Base-by-base conservation (phyloP, 768 basidiomycete genomes). In the Trametopsis cervina region DNA sequence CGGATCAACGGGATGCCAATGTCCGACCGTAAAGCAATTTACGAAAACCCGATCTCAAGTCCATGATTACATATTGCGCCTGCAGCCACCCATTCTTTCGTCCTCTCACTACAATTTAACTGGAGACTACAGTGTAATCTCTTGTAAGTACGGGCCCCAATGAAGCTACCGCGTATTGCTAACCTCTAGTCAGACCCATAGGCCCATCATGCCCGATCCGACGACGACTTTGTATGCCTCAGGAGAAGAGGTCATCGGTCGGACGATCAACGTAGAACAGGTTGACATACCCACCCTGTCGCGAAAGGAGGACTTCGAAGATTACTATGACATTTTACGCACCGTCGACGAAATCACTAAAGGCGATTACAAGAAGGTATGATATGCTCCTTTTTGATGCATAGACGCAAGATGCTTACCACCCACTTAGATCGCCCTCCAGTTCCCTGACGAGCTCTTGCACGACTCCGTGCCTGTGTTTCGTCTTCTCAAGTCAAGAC, bases 381-480 rank as follows among this genome's bases (percentile, higher is more conserved):
- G 44, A 20, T 17, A 25, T 23, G 35, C 42, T 25, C 10, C 10
- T 3, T 38, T n/a, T 26, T 27, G 44, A 7, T n/a, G 40, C 25
- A 55, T 26, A 12, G 23, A 42, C 20, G 18, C 23, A 9, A 22
- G 26, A 47, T 35, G 23, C 33, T n/a, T 2, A 11, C 26, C 21
- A 27, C 37, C 27, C 15, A 12, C 27, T 21, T 57, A 92, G 85
- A 78, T 93, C 42, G 90, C 90, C 0, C 75, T 99, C 10, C 96
- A 98, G 65, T 97, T 98, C 57, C 95, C 96, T 0, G 96, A 99
- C 63, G 89, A 95, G 61, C 77, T 97, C 18, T 67, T 99, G 11
- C 78, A 78, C 24, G 82, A 88, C 55, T 91, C 91, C 0, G 93
- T 97, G 13, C 81, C 83, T 2, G 83, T 98, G 22, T 93, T 83